Base-by-base conservation (phyloP, 2,329 filamentous ascomycete genomes). In the Trichoderma sp. region DNA sequence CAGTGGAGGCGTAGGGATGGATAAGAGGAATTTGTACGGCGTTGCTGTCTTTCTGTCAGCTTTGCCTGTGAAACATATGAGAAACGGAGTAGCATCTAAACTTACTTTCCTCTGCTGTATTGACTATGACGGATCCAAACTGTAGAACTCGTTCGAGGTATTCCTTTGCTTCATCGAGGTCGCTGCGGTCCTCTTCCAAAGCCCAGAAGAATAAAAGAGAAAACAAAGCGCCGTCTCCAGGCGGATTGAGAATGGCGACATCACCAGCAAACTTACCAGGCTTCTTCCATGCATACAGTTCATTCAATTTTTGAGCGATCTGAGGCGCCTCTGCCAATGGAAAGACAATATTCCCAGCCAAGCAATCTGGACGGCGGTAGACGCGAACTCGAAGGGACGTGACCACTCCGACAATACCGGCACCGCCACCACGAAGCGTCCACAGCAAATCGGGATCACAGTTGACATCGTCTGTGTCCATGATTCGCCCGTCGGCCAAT, bases 361-460 rank as follows among this genome's bases (percentile, higher is more conserved):
- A 42, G n/a, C 32, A 39, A 13, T n/a, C 39, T 8, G 67, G 52
- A 10, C 64, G 37, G 15, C 69, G 69, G 15, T 74, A 74, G 2
- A 73, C 71, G 57, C 74, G 76, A 70, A 76, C 67, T 1, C 70
- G 74, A 22, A 75, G 48, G 53, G 73, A 73, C 2, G 73, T 71
- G 25, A 76, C 70, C 5, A 74, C 70, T 1, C 75, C 75, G 45
- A 78, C 71, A n/a, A 63, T 70, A 17, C 70, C 71, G 17, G 64
- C 56, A 7, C 75, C 76, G 1, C 70, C 72, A 13, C 75, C 75
- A 5, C 76, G 71, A 34, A 78, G 52, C 3, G 70, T 74, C 64
- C 73, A 72, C 4, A 78, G 67, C 39, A 77, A 57, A 17, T 75
- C 70, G 12, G 74, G 72, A 15, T 64, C 60, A 22, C 25, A 64